Conservation (phyloP, 1,284 basidiomycete genomes). For the Ganoderma boninense region DNA sequence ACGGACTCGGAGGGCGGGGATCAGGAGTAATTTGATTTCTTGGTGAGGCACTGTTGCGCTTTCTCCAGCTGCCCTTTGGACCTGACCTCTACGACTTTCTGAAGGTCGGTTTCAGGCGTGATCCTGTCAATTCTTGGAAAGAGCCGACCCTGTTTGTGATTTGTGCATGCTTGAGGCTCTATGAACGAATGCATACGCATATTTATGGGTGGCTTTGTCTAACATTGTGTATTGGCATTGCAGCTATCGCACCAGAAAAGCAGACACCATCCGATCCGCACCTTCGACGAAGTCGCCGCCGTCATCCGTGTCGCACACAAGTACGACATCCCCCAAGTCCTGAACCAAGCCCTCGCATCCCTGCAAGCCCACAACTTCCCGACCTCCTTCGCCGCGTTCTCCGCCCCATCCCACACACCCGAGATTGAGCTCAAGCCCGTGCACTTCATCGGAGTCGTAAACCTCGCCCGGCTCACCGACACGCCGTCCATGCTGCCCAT, state of each 20-base stretch:
- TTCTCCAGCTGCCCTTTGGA: too few relatives aligned
- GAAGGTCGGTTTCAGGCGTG: too few relatives aligned
- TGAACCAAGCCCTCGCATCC: not conserved
- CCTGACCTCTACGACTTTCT: too few relatives aligned
- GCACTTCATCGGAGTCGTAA: conserved; percentile 10
- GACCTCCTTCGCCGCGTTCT: not conserved
- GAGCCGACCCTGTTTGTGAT: too few relatives aligned
- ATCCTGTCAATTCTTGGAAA: too few relatives aligned
- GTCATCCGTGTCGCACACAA: not conserved
- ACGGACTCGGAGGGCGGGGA: not conserved
- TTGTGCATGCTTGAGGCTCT: too few relatives aligned
- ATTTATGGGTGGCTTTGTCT: too few relatives aligned
- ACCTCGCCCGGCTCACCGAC: conserved; percentile 17
- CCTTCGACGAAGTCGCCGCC: not conserved
- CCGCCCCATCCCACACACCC: not conserved
- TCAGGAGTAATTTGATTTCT: not conserved
- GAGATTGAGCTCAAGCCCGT: not conserved
- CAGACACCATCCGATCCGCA: not conserved
- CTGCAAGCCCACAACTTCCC: not conserved
- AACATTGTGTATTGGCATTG: too few relatives aligned
- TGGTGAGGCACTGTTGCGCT: not conserved
- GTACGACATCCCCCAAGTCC: not conserved
- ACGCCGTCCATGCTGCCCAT: conserved; percentile 10
- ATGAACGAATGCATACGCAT: too few relatives aligned
- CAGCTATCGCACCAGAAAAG: too few relatives aligned